A percentile compares a stretch with the other conserved stretches of the same genome.
phyloP scores from a whole-genome alignment of 2,329 filamentous ascomycete species.

The Ilyonectria mors-panacis region DNA sequence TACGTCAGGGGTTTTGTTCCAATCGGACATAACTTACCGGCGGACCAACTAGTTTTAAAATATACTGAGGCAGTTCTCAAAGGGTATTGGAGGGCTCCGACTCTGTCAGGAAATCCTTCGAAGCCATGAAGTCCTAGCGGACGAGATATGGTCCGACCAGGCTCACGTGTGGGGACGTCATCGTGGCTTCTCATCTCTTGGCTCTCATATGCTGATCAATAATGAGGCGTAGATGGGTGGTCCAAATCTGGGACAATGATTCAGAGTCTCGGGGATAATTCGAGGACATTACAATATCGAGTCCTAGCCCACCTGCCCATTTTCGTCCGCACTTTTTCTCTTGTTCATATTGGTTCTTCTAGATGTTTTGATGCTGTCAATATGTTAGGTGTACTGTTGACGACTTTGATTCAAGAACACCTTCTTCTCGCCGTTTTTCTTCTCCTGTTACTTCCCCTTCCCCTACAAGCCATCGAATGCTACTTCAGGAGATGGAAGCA shows the following conservation, averaged over 20 bases:
- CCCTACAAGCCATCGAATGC: constrained; percentile 32
- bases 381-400: constrained; percentile 38
- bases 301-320: constrained; percentile 32
- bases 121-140: constrained; percentile 27
- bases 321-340: constrained; percentile 30
- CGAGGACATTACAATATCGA: constrained; percentile 42
- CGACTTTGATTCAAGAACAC: constrained; percentile 37
- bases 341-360: constrained; percentile 14
- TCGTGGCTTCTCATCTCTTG: constrained; percentile 9
- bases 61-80: constrained; percentile 5
- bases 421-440: constrained; percentile 36
- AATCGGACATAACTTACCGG: constrained; percentile 26
- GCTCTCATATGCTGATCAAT: constrained; percentile 16
- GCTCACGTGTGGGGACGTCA: constrained; percentile 22
- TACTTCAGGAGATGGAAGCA: constrained; percentile 35
- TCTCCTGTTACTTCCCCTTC: constrained; percentile 34
- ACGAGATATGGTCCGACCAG: constrained; percentile 25
- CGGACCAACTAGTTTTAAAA: constrained; percentile 30
- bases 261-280: constrained; percentile 45
- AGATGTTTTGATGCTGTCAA: constrained; percentile 19
- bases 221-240: constrained; percentile 32
- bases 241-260: constrained; percentile 48
- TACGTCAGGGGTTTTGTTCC: constrained; percentile 37
- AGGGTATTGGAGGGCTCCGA: constrained; percentile 19
- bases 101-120: constrained; percentile 26